Conservation (phyloP, 2,329 filamentous ascomycete genomes). For the Ophiostoma perfectum region DNA sequence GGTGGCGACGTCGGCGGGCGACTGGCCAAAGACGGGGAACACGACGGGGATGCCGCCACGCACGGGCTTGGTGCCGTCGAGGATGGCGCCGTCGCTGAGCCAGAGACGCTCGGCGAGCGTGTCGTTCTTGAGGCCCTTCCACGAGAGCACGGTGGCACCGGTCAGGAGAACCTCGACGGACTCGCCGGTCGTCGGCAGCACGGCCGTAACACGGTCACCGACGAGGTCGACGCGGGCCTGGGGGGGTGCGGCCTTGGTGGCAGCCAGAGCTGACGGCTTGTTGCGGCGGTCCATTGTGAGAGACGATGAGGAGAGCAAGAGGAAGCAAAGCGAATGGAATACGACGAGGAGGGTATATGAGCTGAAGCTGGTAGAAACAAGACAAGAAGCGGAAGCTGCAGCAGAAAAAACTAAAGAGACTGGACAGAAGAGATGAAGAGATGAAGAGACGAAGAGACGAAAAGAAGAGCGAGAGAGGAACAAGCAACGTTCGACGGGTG, state of each 20-base stretch:
- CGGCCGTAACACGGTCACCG: conserved; percentile 68
- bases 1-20: conserved; percentile 65
- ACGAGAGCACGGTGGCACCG: conserved; percentile 87
- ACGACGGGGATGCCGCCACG: conserved; percentile 88
- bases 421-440: background rate
- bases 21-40: conserved; percentile 90
- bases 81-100: conserved; percentile 69
- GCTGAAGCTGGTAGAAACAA: too few species aligned
- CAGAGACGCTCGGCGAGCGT: conserved; percentile 73
- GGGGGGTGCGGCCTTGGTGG: conserved; percentile 67
- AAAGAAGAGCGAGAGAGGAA: background rate
- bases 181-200: conserved; percentile 72
- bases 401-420: background rate
- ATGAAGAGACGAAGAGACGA: background rate
- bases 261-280: conserved; percentile 70
- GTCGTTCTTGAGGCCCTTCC: conserved; percentile 63
- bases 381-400: background rate
- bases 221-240: conserved; percentile 70
- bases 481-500: background rate
- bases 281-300: conserved; percentile 67
- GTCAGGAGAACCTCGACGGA: conserved; percentile 80
- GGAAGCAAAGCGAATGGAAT: background rate
- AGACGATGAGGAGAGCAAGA: background rate
- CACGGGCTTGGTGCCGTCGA: conserved; percentile 86
- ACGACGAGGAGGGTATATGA: background rate